Evolutionary conservation across 2,329 filamentous ascomycete species (phyloP).

Genomic region (Colletotrichum sp.): DNA sequence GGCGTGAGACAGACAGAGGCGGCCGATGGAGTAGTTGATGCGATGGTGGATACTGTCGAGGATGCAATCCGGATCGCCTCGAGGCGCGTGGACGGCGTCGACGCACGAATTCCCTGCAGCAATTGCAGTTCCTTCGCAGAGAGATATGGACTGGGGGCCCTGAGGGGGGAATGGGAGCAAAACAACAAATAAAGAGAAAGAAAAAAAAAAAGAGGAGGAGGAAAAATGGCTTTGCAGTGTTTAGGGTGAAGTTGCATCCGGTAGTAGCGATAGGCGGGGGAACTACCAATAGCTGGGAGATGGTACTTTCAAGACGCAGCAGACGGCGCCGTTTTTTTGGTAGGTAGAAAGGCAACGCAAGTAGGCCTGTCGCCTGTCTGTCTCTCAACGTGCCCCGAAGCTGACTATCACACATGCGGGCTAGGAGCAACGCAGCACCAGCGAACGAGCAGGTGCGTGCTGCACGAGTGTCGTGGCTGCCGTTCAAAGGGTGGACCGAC

Average conservation of each 20-base stretch:
- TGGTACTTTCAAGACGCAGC: background rate
- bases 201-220: background rate
- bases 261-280: slow-evolving; percentile 12
- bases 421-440: slow-evolving; percentile 17
- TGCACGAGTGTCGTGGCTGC: slow-evolving; percentile 55
- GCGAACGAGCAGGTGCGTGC: slow-evolving; percentile 25
- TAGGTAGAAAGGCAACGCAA: background rate
- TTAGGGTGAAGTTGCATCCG: slow-evolving; percentile 18
- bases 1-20: background rate
- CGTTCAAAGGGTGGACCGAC: slow-evolving; percentile 43
- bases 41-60: background rate
- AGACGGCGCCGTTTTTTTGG: background rate
- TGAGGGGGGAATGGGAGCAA: background rate
- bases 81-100: background rate
- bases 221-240: background rate
- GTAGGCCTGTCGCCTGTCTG: background rate
- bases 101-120: background rate
- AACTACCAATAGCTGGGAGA: background rate
- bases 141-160: background rate
- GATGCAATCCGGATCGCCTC: slow-evolving; percentile 13
- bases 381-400: background rate
- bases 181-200: background rate
- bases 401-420: slow-evolving; percentile 1
- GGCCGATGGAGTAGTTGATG: background rate
- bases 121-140: background rate